Base-by-base conservation (phyloP, 2,329 filamentous ascomycete genomes). In the Venturia effusa region DNA sequence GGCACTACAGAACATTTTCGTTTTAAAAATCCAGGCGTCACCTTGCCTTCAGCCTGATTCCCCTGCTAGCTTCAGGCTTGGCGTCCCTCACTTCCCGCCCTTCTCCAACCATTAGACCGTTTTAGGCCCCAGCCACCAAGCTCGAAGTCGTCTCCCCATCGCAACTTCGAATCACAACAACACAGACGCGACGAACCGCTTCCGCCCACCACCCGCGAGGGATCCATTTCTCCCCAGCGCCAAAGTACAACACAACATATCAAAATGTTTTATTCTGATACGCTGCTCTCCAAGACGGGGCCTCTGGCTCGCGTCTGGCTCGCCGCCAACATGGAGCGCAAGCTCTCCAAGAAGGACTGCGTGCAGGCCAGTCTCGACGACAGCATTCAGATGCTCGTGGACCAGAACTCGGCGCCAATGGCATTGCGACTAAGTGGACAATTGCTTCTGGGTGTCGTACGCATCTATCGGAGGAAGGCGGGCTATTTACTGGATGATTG, bases 251-350 rank as follows among this genome's bases (percentile, higher is more conserved):
- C 41, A 41, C n/a, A 62, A 13, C 17, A 62, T 32, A 32, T 37
- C 40, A 24, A 37, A 71, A 99, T 99, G 94, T 99, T 99, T 79
- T 97, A 97, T 77, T 96, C 94, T 63, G 92, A 96, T 81, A 92
- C 91, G 64, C 85, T 99, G 66, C 85, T 99, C 71, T 92, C 92
- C 75, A 96, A 96, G 87, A 96, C 91, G 71, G 94, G 94, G 81
- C 93, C 94, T 72, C 79, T 99, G 81, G 94, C 94, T 78, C 90
- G 92, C 74, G 92, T 97, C 79, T 99, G 94, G 94, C 85, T 97
- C 67, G 96, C 94, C 39, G 92, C 94, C 80, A 99, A 97, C 77
- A 83, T 97, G 68, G 94, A 97, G 84, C 92, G 93, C 81, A 99
- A 97, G 80, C 86, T 99, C 66, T 96, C 92, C 70, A 99, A 99